Evolutionary conservation across 2,329 filamentous ascomycete species (phyloP), one percentile per base, ranked within the genome.

Genomic region (Bimuria novae-zelandiae): DNA sequence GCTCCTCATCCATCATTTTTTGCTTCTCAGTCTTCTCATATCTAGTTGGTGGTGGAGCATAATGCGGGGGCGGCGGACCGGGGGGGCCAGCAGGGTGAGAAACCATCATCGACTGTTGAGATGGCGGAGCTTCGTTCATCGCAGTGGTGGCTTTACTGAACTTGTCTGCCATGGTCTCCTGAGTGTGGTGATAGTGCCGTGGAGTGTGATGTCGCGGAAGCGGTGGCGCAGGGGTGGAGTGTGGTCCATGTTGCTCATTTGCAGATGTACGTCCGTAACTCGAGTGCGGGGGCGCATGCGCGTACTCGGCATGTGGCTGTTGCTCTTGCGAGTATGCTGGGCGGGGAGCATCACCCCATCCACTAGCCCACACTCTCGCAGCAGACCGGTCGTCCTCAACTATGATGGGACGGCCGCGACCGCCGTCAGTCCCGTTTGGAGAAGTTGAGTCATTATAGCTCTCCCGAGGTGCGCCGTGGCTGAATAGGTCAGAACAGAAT

Each of bases 1-100:
- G 82, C 35, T 89, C 82, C 11, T 90, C 90, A 27, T 81, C 81
- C 14, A 96, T 78, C 93, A 97, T 97, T 71, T 94, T 91, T 55
- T 95, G 89, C 74, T 94, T 94, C 69, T 96, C 90, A 1, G 86
- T 88, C 55, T 81, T 76, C 64, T 67, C 64, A 61, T 75, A 61
- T 60, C 64, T 37, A 12, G 44, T 44, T 2, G 59, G 59, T 36
- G 53, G 49, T 8, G 52, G 51, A 49, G 62, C 51, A 41, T 63
- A 66, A 40, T 63, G 63, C 11, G 63, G 49, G 29, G 63, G 61
- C 44, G 65, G 63, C 22, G 61, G 66, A n/a, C 49, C 57, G 29
- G 62, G 59, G 40, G 63, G 60, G 39, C 55, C 54, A 44, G 54
- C 49, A n/a, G 55, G 54, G 12, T 57, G 56, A 11, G 57, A 52